Conservation (phyloP, 169 alveolate genomes). For the Cryptosporidium ryanae region DNA sequence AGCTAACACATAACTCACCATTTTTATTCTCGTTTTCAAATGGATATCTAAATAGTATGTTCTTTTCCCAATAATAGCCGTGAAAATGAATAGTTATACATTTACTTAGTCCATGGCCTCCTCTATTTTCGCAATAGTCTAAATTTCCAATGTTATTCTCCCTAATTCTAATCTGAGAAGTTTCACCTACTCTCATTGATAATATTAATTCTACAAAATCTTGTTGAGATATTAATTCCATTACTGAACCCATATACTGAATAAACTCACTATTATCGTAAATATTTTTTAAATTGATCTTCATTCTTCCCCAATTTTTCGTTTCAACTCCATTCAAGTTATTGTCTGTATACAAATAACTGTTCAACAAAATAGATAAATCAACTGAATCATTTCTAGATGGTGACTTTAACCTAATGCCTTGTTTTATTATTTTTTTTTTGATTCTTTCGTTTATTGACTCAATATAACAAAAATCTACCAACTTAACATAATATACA, state of each 20-base stretch:
- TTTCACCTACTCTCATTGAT: constrained; percentile 53
- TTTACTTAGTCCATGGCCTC: not conserved
- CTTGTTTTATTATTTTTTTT: constrained; percentile 41
- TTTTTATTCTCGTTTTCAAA: not conserved
- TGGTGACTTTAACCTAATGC: constrained; percentile 19
- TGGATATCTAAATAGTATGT: constrained; percentile 15
- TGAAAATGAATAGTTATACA: not conserved
- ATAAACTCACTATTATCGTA: not conserved
- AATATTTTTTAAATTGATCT: not conserved
- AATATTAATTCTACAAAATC: not conserved
- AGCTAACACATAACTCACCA: not conserved
- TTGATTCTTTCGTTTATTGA: not conserved
- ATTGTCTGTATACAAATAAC: not conserved
- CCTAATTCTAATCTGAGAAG: constrained; percentile 47
- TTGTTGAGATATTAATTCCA: not conserved
- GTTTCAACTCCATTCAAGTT: not conserved
- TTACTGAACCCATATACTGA: not conserved
- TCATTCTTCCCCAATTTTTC: constrained; percentile 1
- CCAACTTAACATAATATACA: not conserved
- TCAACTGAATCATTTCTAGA: constrained; percentile 15
- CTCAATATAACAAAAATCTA: constrained; percentile 30
- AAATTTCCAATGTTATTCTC: not conserved
- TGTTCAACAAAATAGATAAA: not conserved
- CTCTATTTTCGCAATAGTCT: not conserved
- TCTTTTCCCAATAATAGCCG: constrained; percentile 34